Conservation (phyloP, 2,329 filamentous ascomycete genomes). For the Exophiala spinifera region DNA sequence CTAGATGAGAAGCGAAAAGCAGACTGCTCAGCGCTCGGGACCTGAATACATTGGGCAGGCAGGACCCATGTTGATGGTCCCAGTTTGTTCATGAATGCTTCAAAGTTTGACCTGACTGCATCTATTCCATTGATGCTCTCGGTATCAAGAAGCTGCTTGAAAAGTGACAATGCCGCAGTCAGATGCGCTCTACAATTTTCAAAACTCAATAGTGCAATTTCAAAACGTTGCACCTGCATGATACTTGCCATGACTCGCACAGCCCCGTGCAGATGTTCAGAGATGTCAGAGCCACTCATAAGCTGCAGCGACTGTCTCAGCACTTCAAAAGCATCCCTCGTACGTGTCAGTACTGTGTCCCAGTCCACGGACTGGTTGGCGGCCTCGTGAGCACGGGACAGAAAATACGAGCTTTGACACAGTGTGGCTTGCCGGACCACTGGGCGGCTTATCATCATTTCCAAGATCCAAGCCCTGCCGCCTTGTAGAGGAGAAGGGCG, state of each 20-base stretch:
- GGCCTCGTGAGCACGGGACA: conserved; percentile 39
- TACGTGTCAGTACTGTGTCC: conserved; percentile 12
- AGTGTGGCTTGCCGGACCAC: conserved; percentile 57
- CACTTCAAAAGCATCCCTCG: conserved; percentile 14
- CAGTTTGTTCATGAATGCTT: conserved; percentile 1
- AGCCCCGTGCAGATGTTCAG: conserved; percentile 27
- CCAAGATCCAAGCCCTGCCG: conserved; percentile 61
- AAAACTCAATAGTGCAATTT: conserved; percentile 34
- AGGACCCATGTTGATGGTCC: conserved; percentile 7
- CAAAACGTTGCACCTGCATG: conserved; percentile 37
- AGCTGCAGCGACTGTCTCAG: conserved; percentile 28
- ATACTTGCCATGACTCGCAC: conserved; percentile 35
- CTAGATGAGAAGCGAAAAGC: conserved; percentile 38
- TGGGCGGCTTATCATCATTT: conserved; percentile 56
- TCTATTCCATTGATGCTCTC: not conserved
- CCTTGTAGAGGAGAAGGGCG: conserved; percentile 54
- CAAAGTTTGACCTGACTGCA: not conserved
- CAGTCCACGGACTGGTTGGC: conserved; percentile 3
- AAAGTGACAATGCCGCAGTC: conserved; percentile 34
- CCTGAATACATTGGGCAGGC: conserved; percentile 4
- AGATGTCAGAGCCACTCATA: conserved; percentile 21
- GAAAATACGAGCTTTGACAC: conserved; percentile 58
- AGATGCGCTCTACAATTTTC: conserved; percentile 37
- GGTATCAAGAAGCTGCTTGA: conserved; percentile 29
- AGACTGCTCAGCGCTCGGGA: conserved; percentile 29